These are phyloP conservation scores for Trichosporon sp. DNA, from an alignment of 1,284 basidiomycete genomes.

Conservation along the genomic window DNA sequence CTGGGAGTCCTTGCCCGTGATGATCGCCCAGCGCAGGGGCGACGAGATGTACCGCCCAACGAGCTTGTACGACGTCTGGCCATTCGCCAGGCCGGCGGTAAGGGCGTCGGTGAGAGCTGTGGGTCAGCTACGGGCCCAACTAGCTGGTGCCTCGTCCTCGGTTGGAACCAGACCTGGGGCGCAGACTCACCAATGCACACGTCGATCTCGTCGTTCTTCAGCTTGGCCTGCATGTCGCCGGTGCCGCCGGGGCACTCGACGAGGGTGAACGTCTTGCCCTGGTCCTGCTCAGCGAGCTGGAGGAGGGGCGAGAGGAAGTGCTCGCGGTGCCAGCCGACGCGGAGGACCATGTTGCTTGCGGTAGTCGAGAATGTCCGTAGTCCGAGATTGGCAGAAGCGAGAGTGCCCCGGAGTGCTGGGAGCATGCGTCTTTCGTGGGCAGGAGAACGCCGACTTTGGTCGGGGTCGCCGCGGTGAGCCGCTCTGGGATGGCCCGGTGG, in stretches of 20 bases:
- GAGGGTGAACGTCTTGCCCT: conserved; percentile 67
- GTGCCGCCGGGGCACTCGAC: conserved; percentile 92
- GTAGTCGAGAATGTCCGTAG: not conserved
- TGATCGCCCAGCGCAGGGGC: conserved; percentile 87
- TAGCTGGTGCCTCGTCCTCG: not conserved
- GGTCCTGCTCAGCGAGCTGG: conserved; percentile 58
- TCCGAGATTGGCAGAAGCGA: not conserved
- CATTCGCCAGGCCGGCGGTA: conserved; percentile 87
- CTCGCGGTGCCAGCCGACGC: conserved; percentile 64
- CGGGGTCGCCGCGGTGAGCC: not conserved
- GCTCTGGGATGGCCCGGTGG: not conserved
- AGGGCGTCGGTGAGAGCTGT: conserved; percentile 84
- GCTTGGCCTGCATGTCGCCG: conserved; percentile 77
- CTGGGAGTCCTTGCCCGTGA: conserved; percentile 71
- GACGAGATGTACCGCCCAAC: conserved; percentile 89
- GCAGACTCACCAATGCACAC: conserved; percentile 69
- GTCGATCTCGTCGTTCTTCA: conserved; percentile 81
- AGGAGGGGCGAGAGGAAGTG: conserved; percentile 87
- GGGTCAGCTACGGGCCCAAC: not conserved
- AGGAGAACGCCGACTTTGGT: not conserved
- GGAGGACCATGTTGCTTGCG: conserved; percentile 22
- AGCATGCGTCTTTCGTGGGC: not conserved
- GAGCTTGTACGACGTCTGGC: conserved; percentile 79
- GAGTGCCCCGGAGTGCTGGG: not conserved
- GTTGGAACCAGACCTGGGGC: too few relatives aligned